Evolutionary conservation across 1,139 yeast genomes (phyloP), one percentile per base, ranked within the genome.

Genomic region (Debaryomyces fabryi): DNA sequence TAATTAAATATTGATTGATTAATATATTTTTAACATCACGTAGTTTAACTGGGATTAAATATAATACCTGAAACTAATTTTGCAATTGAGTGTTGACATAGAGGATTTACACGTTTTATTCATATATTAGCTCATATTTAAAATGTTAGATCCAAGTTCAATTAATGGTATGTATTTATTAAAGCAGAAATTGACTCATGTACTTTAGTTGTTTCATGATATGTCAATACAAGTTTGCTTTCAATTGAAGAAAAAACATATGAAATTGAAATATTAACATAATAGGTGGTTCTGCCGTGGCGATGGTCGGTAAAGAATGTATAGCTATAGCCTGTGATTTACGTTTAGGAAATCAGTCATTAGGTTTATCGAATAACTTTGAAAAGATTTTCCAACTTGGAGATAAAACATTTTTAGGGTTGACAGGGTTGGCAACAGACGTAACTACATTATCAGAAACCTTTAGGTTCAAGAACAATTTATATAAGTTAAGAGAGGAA

Each of bases 241-340:
- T 4, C 2, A 12, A 3, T 27, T 12, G n/a, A 27, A 27, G 12
- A 21, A 6, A 35, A 20, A 35, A 18, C 2, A 21, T 6, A 9
- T 13, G 40, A 13, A 23, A 9, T 6, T 18, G 30, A 30, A 20
- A 30, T 46, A 50, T 48, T 52, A 50, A 47, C 53, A 30, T 10
- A 40, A 18, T 54, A 79, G 87, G 96, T 70, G 99, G 99, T 71
- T 81, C 96, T 52, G 96, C 96, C 51, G 96, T 95, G 37, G 99
- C 99, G 57, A 95, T 95, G 99, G 86, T 87, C 23, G 99, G 99
- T 58, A 92, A 95, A 66, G 97, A 91, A 60, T 95, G 99, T 74
- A 91, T 95, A 51, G 99, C 99, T 42, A 92, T 95, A 61, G 99
- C 98, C 13, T 86, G 95, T 61, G 99, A 95, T 71, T 76, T 93